Evolutionary conservation across 257 asterid genomes (phyloP).

Genomic region (Solanum ossicruentum): DNA sequence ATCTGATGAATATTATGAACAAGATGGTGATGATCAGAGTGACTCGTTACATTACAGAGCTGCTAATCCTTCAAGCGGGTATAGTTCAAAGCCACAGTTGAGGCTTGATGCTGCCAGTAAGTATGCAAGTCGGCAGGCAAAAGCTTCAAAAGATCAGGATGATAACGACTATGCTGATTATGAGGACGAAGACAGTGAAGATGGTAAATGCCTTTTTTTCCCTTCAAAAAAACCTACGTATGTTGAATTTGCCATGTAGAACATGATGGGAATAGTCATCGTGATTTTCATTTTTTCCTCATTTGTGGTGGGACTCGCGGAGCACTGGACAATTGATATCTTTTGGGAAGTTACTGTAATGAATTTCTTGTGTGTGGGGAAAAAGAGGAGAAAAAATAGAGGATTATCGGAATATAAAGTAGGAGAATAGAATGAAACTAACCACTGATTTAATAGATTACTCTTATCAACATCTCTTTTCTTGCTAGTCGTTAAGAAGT

Average conservation of each 20-base stretch:
- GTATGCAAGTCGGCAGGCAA: conserved; percentile 36
- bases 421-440: not conserved
- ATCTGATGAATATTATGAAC: conserved; percentile 98
- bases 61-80: conserved; percentile 37
- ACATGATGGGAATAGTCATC: not conserved
- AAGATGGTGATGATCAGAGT: conserved; percentile 77
- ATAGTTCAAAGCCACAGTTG: conserved; percentile 36
- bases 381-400: not conserved
- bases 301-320: not conserved
- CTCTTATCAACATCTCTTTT: not conserved
- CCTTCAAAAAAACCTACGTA: not conserved
- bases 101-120: conserved; percentile 29
- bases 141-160: conserved; percentile 36
- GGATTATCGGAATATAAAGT: not conserved
- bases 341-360: not conserved
- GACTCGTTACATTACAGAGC: conserved; percentile 53
- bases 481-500: not conserved
- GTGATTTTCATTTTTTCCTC: not conserved
- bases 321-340: not conserved
- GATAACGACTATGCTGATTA: conserved; percentile 37
- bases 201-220: conserved; percentile 13
- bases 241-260: not conserved
- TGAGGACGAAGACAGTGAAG: conserved; percentile 46
- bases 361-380: not conserved
- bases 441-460: not conserved